A percentile compares a stretch with the other conserved stretches of the same genome.
Evolutionary conservation across 2,329 filamentous ascomycete genomes (phyloP).

Genomic region (Diaporthe ampelina): DNA sequence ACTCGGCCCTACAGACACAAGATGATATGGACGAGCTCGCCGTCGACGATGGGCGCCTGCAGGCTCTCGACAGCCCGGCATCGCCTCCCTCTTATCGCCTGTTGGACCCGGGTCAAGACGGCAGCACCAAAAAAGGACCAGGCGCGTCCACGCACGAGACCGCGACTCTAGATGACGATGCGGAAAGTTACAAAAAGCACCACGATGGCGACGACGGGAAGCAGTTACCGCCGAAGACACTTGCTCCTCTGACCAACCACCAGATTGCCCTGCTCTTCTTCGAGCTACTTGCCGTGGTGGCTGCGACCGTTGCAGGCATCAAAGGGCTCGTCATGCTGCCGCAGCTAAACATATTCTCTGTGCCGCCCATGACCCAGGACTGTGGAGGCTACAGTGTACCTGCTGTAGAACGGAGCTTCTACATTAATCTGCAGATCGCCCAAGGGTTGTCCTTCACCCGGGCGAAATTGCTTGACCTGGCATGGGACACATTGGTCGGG

Average conservation of each 20-base stretch:
- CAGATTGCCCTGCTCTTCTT: constrained; percentile 6
- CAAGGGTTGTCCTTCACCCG: constrained; percentile 25
- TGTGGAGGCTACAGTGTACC: constrained; percentile 28
- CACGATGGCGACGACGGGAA: neutral
- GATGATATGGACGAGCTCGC: neutral
- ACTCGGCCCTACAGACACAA: neutral
- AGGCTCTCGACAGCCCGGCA: neutral
- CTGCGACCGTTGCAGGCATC: neutral
- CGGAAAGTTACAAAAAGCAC: neutral
- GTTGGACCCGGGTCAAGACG: neutral
- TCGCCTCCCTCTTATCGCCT: constrained; percentile 19
- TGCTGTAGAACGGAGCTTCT: constrained; percentile 27
- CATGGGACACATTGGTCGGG: constrained; percentile 28
- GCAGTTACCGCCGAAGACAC: constrained; percentile 1
- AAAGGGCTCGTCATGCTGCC: constrained; percentile 17
- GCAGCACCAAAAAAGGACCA: neutral
- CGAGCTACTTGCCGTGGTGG: constrained; percentile 6
- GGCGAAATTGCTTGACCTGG: constrained; percentile 30
- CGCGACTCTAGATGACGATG: neutral
- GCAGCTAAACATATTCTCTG: neutral
- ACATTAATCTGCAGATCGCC: constrained; percentile 28
- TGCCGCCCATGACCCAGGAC: constrained; percentile 29
- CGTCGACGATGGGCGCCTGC: neutral
- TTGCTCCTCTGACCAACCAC: constrained; percentile 8
- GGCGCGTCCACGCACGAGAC: neutral